Percentiles rank a stretch among this genome's conserved stretches.
These are phyloP conservation scores for Plasmodium inui DNA, from an alignment of 169 alveolate genomes.

Conservation along the genomic window DNA sequence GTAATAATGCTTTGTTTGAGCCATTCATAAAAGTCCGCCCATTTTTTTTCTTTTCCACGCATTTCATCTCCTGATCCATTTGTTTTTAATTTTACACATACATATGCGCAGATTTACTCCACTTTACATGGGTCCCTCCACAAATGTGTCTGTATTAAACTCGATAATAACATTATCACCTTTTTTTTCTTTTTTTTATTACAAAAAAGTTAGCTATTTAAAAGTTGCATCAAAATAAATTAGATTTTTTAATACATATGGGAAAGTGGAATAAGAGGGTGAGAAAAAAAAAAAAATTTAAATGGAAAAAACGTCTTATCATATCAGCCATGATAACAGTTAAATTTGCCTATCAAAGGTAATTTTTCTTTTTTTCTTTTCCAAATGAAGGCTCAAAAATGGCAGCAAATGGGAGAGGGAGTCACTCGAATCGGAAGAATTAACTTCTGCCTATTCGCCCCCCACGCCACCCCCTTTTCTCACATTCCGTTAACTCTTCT, in stretches of 20 bases:
- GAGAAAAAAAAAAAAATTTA: not conserved
- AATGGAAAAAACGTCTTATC: not conserved
- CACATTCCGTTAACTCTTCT: not conserved
- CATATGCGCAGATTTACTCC: not conserved
- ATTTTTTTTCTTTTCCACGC: not conserved
- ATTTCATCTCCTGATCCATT: not conserved
- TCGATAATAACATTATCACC: not conserved
- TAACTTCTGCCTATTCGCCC: not conserved
- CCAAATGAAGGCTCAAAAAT: not conserved
- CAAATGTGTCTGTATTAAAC: not conserved
- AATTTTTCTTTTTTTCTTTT: not conserved
- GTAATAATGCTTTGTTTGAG: not conserved
- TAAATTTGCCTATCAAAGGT: not conserved
- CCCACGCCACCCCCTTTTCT: not conserved
- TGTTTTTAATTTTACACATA: constrained; percentile 15
- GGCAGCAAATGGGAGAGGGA: not conserved
- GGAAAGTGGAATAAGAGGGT: not conserved
- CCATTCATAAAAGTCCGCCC: not conserved
- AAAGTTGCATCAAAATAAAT: not conserved
- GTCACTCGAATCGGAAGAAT: not conserved
- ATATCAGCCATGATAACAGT: not conserved
- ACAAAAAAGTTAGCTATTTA: not conserved
- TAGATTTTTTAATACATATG: not conserved
- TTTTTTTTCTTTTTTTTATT: not conserved
- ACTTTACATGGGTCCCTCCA: not conserved